These are phyloP conservation scores for Globisporangium echinulatum DNA, from an alignment of 352 stramenopile species.

Conservation along the genomic window DNA sequence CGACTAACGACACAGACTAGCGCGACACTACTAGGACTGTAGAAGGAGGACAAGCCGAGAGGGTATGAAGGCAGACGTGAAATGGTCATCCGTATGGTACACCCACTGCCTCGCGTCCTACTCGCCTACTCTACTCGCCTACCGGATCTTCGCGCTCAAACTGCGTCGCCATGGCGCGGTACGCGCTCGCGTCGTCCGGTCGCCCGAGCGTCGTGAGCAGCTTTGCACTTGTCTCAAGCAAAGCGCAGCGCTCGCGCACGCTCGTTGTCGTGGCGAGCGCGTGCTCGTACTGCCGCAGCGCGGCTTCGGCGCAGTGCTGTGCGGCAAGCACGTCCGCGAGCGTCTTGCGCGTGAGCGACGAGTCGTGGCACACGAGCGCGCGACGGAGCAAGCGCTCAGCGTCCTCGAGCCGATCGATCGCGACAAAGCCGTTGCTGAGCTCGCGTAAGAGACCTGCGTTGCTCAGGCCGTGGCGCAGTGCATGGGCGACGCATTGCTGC, in stretches of 20 bases:
- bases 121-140: no score
- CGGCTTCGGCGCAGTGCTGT: constrained; percentile 75
- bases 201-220: constrained; percentile 64
- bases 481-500: constrained; percentile 48
- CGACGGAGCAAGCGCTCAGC: constrained; percentile 62
- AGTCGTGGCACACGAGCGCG: constrained; percentile 62
- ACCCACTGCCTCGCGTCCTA: background rate
- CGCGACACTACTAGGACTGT: background rate
- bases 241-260: constrained; percentile 30
- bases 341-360: constrained; percentile 68
- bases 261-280: constrained; percentile 37
- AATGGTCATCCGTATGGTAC: constrained; percentile 9
- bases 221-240: constrained; percentile 59
- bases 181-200: constrained; percentile 61
- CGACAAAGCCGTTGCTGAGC: constrained; percentile 76
- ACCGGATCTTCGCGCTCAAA: constrained; percentile 20
- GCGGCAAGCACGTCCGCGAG: constrained; percentile 70
- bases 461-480: constrained; percentile 48
- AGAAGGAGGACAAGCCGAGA: background rate
- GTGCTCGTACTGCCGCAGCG: constrained; percentile 58
- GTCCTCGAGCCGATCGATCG: constrained; percentile 67
- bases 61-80: background rate
- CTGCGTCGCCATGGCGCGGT: constrained; percentile 46
- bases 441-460: constrained; percentile 65
- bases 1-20: background rate